Evolutionary conservation across 1,284 basidiomycete genomes (phyloP).

Genomic region (Cystobasidium pallidum): DNA sequence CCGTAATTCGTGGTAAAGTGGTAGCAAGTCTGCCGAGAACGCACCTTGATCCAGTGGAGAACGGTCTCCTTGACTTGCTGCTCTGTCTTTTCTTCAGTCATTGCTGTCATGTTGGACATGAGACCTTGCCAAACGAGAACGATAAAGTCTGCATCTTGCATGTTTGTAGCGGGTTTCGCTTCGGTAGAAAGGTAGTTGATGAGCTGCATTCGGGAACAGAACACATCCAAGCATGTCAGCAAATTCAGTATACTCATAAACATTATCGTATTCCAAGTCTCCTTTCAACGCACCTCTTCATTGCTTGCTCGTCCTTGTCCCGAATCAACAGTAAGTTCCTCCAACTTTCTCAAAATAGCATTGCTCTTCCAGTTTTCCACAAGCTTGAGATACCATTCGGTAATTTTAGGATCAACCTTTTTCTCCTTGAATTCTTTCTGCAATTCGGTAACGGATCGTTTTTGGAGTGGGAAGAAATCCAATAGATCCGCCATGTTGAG

Average conservation of each 20-base stretch:
- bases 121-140: constrained; percentile 89
- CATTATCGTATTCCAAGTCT: constrained; percentile 40
- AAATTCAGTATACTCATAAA: no score
- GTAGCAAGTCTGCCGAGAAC: constrained; percentile 34
- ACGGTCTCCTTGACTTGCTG: constrained; percentile 87
- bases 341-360: constrained; percentile 66
- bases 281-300: constrained; percentile 65
- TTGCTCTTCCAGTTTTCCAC: constrained; percentile 61
- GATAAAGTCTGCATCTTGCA: constrained; percentile 80
- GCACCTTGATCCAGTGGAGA: constrained; percentile 77
- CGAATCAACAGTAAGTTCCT: constrained; percentile 62
- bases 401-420: constrained; percentile 66
- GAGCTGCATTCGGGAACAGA: no score
- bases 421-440: constrained; percentile 61
- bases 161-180: constrained; percentile 56
- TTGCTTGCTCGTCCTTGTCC: constrained; percentile 54
- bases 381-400: constrained; percentile 77
- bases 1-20: no score
- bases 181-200: constrained; percentile 70
- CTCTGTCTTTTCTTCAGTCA: constrained; percentile 64
- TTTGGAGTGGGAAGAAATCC: constrained; percentile 81
- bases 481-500: constrained; percentile 84
- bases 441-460: constrained; percentile 67
- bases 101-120: constrained; percentile 83
- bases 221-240: constrained; percentile 5